Base-by-base conservation (phyloP, 2,329 filamentous ascomycete genomes). In the Fusarium nanum region DNA sequence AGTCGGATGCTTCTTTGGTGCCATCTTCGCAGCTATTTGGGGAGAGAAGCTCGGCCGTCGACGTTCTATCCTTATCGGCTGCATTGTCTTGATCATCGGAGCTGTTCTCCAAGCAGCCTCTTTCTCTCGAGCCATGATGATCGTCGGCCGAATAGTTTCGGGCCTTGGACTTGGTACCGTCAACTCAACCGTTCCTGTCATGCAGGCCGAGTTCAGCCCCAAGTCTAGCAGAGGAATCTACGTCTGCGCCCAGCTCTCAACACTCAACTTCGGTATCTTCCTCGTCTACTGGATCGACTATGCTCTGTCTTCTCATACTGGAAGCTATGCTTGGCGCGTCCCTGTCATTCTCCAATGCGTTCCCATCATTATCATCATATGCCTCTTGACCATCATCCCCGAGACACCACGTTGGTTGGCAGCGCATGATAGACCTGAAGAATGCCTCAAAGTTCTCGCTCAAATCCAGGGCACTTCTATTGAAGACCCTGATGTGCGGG, bases 211-310 rank as follows among this genome's bases (percentile, higher is more conserved):
- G 53, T 81, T 81, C 45, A 78, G 78, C 32, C 79, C 81, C 9
- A 81, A 80, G 57, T 79, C 79, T 27, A 81, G 72, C 28, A 73
- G 81, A 58, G 81, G 79, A 52, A 70, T 77, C 22, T 75, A 80
- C 63, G 83, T 84, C 55, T 84, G 83, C 60, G 81, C 81, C 18
- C 83, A 85, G 61, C 73, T 85, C 6, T 83, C 82, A 1, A 84
- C 83, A 2, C 78, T 85, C 20, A 85, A 84, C 64, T 80, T 84
- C 18, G 83, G 81, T 3, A 83, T 83, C 52, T 79, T 81, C 52
- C 68, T 84, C 28, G 79, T 81, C 3, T 84, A 84, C 64, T 84
- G 83, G 82, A 80, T 84, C 60, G 81, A 84, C 52, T 83, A 83
- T 46, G 83, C 74, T 14, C 78, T 84, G 45, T 79, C 77, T 2